Evolutionary conservation across 169 alveolate species (phyloP).

Genomic region (Cardiosporidium cionae): DNA sequence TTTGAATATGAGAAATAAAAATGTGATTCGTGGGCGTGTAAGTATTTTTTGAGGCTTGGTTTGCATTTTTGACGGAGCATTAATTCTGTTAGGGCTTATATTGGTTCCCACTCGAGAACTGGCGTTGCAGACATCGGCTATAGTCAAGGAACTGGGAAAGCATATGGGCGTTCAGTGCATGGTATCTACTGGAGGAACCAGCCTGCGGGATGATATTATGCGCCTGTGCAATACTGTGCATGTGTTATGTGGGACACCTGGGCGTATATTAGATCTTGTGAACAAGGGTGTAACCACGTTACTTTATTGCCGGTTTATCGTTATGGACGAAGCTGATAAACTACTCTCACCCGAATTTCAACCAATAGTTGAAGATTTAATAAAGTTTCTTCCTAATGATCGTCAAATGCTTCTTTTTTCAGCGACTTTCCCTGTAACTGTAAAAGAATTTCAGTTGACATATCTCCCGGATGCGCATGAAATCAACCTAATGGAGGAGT

Average conservation of each 20-base stretch:
- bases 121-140: constrained; percentile 90
- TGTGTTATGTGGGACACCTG: constrained; percentile 99
- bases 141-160: constrained; percentile 91
- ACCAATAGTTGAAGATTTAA: constrained; percentile 87
- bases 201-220: constrained; percentile 90
- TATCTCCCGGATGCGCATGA: constrained; percentile 91
- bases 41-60: background rate
- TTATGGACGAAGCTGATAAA: constrained; percentile 98
- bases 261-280: constrained; percentile 91
- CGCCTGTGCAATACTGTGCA: constrained; percentile 90
- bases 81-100: constrained; percentile 67
- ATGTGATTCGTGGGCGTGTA: no score
- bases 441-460: constrained; percentile 86
- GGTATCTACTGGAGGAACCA: constrained; percentile 99
- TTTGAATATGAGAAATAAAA: no score
- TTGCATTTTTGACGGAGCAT: background rate
- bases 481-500: constrained; percentile 96
- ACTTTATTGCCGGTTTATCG: constrained; percentile 73
- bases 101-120: constrained; percentile 95
- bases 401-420: constrained; percentile 89
- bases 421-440: constrained; percentile 98
- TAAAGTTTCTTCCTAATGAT: constrained; percentile 83
- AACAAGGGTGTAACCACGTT: constrained; percentile 86
- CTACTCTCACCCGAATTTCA: constrained; percentile 93
- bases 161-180: constrained; percentile 92